Percentiles rank a stretch among this genome's conserved stretches.
These are phyloP conservation scores for Russula sp. DNA, from an alignment of 768 basidiomycete genomes.

Conservation along the genomic window DNA sequence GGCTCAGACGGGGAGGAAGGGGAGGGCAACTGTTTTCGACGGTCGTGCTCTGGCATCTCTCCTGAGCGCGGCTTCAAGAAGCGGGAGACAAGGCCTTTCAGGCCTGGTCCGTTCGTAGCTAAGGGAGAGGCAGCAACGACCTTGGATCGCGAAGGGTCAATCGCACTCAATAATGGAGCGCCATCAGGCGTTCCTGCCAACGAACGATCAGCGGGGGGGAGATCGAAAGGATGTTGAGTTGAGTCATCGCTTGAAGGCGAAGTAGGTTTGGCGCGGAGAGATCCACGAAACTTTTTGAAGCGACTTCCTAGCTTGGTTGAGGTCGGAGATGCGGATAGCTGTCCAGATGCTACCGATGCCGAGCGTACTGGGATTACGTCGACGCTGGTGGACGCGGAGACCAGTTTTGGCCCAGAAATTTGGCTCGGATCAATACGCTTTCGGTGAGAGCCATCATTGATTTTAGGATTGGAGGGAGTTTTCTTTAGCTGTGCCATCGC, in stretches of 20 bases:
- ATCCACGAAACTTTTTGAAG: conserved; percentile 66
- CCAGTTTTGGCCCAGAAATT: conserved; percentile 37
- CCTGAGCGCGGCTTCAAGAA: conserved; percentile 44
- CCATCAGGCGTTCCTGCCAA: conserved; percentile 32
- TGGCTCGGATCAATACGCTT: conserved; percentile 35
- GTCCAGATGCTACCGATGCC: conserved; percentile 25
- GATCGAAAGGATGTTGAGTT: conserved; percentile 39
- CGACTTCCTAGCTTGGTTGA: conserved; percentile 63
- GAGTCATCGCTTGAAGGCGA: conserved; percentile 46
- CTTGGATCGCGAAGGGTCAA: conserved; percentile 50
- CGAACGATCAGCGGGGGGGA: conserved; percentile 36
- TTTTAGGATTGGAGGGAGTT: conserved; percentile 36
- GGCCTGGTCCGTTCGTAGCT: conserved; percentile 63
- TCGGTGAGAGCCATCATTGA: conserved; percentile 25
- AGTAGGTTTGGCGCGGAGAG: conserved; percentile 51
- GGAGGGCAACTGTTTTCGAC: conserved; percentile 19
- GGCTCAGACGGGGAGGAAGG: conserved; percentile 17
- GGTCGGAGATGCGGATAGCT: conserved; percentile 15
- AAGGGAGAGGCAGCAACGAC: conserved; percentile 55
- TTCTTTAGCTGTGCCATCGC: conserved; percentile 40
- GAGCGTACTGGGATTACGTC: conserved; percentile 31
- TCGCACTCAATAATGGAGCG: conserved; percentile 38
- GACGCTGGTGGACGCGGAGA: conserved; percentile 38
- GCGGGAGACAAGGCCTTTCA: conserved; percentile 78
- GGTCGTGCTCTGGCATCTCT: conserved; percentile 30